Percentiles rank a stretch among this genome's conserved stretches.
Conservation (phyloP, 768 basidiomycete species). For the Lactarius pseudohatsudake region DNA sequence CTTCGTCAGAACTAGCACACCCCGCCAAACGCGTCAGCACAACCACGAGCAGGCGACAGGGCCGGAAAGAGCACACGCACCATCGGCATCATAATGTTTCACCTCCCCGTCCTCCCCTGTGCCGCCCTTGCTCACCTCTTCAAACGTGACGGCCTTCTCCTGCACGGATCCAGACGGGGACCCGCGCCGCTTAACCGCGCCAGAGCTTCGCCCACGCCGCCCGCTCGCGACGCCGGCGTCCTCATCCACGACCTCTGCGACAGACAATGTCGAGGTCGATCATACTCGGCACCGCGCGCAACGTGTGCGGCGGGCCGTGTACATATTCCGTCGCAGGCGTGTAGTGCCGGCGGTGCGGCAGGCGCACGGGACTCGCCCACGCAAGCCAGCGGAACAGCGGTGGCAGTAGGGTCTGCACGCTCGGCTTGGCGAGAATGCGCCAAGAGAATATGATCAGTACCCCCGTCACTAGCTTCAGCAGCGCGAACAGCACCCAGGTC, state of each 20-base stretch:
- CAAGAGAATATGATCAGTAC: conserved; percentile 79
- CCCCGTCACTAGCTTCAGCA: conserved; percentile 51
- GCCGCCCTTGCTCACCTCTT: conserved; percentile 28
- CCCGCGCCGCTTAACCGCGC: conserved; percentile 28
- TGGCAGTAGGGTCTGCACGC: conserved; percentile 72
- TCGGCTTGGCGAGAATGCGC: conserved; percentile 83
- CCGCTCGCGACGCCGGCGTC: conserved; percentile 33
- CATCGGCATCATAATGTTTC: conserved; percentile 85
- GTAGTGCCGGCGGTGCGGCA: conserved; percentile 87
- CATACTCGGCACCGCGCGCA: conserved; percentile 80
- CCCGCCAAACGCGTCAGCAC: conserved; percentile 11
- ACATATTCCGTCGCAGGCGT: conserved; percentile 89
- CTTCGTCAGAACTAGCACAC: conserved; percentile 72
- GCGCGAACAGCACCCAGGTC: conserved; percentile 41
- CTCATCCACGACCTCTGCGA: conserved; percentile 33
- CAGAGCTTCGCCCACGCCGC: conserved; percentile 44
- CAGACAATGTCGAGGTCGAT: conserved; percentile 61
- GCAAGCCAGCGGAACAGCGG: conserved; percentile 79
- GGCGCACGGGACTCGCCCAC: conserved; percentile 49
- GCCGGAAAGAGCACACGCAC: conserved; percentile 44
- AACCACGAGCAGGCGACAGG: conserved; percentile 6
- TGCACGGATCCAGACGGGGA: not conserved
- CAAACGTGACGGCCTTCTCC: conserved; percentile 25
- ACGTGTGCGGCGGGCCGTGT: conserved; percentile 57
- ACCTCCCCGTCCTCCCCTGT: conserved; percentile 40